Conservation (phyloP, 2,329 filamentous ascomycete species). For the Cladosporium phlei region DNA sequence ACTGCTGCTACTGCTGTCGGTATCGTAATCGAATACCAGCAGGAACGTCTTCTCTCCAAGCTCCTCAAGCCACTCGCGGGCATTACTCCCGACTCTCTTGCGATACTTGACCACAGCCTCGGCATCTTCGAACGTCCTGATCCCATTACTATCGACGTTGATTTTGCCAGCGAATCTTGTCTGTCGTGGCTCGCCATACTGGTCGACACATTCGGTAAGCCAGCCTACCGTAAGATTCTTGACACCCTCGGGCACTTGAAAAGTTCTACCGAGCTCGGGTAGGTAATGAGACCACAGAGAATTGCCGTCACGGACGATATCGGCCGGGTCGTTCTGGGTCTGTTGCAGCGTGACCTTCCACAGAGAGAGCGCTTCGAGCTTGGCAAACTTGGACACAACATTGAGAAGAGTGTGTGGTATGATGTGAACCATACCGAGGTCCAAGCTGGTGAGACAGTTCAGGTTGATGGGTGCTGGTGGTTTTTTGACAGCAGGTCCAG, state of each 20-base stretch:
- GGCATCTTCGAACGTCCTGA: background rate
- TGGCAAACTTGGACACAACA: slow-evolving; percentile 1
- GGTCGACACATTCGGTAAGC: background rate
- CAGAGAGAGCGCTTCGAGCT: slow-evolving; percentile 2
- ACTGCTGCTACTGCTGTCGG: background rate
- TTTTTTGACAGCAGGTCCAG: background rate
- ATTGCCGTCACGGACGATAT: background rate
- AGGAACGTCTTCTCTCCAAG: background rate
- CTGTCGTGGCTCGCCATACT: background rate
- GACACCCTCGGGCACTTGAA: background rate
- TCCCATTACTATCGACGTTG: background rate
- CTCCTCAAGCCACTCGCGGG: background rate
- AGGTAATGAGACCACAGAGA: background rate
- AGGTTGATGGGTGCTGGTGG: background rate
- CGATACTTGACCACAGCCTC: background rate
- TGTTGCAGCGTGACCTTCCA: background rate
- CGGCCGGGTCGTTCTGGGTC: too few relatives aligned
- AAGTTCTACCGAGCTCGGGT: background rate
- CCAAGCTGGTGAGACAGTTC: background rate
- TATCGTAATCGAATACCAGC: background rate
- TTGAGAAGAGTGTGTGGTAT: background rate
- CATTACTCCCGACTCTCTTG: slow-evolving; percentile 7
- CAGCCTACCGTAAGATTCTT: background rate
- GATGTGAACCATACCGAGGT: slow-evolving; percentile 7
- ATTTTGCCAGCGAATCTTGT: background rate